A percentile compares a stretch with the other conserved stretches of the same genome.
phyloP scores from a whole-genome alignment of 208 protist species.

The Leptomonas seymouri region DNA sequence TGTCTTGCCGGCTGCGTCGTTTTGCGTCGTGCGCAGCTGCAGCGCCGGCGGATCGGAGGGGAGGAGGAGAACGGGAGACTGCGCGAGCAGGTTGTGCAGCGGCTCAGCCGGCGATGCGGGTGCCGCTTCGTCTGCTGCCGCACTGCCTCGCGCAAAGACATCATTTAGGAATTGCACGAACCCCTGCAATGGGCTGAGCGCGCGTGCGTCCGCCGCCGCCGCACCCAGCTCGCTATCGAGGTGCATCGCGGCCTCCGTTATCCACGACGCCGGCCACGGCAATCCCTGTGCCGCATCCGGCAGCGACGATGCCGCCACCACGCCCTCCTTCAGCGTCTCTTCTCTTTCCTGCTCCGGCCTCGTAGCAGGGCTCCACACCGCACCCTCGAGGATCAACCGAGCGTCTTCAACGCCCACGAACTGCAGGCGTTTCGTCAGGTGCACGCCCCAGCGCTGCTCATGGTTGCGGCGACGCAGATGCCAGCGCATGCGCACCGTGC shows the following conservation, averaged over 20 bases:
- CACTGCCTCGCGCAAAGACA: not conserved
- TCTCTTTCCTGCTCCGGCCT: not conserved
- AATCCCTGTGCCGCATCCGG: constrained; percentile 1
- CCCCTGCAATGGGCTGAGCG: constrained; percentile 21
- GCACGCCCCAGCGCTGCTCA: constrained; percentile 70
- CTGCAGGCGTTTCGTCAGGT: constrained; percentile 51
- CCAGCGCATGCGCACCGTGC: constrained; percentile 39
- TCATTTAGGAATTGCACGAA: not conserved
- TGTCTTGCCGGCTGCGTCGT: not conserved
- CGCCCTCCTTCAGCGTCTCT: not conserved
- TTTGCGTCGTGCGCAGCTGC: constrained; percentile 7
- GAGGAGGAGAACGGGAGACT: constrained; percentile 12
- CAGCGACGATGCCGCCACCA: not conserved
- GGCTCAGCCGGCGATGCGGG: not conserved
- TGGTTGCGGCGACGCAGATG: constrained; percentile 50
- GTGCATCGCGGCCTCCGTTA: constrained; percentile 8
- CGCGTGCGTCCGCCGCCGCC: constrained; percentile 34
- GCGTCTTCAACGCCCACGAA: constrained; percentile 59
- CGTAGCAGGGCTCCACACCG: constrained; percentile 12
- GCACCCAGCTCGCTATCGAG: not conserved
- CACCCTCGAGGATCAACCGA: constrained; percentile 19
- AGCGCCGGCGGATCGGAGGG: not conserved
- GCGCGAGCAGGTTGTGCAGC: constrained; percentile 5
- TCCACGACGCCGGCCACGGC: constrained; percentile 28
- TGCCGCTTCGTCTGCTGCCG: not conserved